Evolutionary conservation across 768 basidiomycete species (phyloP).

Genomic region (Lanmaoa rubissima): DNA sequence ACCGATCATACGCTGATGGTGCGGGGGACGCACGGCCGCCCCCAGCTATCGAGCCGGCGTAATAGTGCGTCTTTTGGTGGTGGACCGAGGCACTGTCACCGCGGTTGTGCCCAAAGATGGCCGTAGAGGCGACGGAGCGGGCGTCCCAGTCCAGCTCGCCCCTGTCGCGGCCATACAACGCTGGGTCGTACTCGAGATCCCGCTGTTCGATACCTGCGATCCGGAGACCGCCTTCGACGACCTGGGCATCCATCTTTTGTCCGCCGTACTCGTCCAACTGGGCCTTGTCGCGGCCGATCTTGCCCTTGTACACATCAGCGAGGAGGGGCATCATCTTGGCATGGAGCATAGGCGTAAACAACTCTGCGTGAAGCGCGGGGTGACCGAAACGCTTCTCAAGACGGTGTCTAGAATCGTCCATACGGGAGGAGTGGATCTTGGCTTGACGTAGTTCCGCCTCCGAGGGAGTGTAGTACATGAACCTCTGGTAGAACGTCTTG

Average conservation of each 20-base stretch:
- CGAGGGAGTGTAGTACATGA: slow-evolving; percentile 83
- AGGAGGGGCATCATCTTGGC: slow-evolving; percentile 82
- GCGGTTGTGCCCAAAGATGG: slow-evolving; percentile 42
- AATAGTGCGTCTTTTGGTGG: slow-evolving; percentile 41
- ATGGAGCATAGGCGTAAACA: slow-evolving; percentile 88
- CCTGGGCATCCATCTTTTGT: slow-evolving; percentile 67
- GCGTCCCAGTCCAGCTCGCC: slow-evolving; percentile 90
- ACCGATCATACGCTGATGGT: slow-evolving; percentile 53
- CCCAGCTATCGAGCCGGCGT: slow-evolving; percentile 33
- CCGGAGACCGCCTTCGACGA: slow-evolving; percentile 75
- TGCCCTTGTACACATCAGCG: slow-evolving; percentile 73
- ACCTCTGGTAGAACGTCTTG: slow-evolving; percentile 60
- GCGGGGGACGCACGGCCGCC: slow-evolving; percentile 40
- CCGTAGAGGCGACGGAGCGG: slow-evolving; percentile 66
- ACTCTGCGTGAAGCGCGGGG: slow-evolving; percentile 81
- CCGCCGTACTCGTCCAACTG: slow-evolving; percentile 77
- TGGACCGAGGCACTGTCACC: slow-evolving; percentile 39
- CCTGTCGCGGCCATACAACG: slow-evolving; percentile 71
- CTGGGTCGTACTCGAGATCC: slow-evolving; percentile 83
- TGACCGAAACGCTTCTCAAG: slow-evolving; percentile 94
- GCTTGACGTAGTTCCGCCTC: slow-evolving; percentile 71
- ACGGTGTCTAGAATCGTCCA: slow-evolving; percentile 68
- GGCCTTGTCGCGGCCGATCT: slow-evolving; percentile 59
- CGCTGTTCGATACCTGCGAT: slow-evolving; percentile 80
- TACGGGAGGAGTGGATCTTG: slow-evolving; percentile 75